Evolutionary conservation across 2,329 filamentous ascomycete species (phyloP).

Genomic region (Beauveria scarabaeidicola): DNA sequence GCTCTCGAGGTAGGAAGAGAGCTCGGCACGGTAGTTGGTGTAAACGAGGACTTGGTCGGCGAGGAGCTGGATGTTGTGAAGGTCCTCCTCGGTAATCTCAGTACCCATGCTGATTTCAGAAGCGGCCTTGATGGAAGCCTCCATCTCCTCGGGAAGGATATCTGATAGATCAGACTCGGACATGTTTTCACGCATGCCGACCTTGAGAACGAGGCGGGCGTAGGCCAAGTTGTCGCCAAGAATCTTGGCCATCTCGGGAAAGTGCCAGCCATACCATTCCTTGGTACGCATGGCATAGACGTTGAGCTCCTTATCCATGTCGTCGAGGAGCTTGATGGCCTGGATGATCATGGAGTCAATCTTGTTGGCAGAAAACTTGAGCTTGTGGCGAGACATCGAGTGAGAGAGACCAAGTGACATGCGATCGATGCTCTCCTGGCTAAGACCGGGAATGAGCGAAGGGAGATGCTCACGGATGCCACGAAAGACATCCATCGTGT

Average conservation of each 20-base stretch:
- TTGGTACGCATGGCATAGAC: constrained; percentile 98
- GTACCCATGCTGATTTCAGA: constrained; percentile 98
- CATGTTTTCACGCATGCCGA: constrained; percentile 82
- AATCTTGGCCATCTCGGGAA: constrained; percentile 95
- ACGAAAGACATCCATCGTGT: constrained; percentile 74
- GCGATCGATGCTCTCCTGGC: constrained; percentile 77
- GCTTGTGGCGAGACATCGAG: constrained; percentile 91
- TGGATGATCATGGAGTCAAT: constrained; percentile 99
- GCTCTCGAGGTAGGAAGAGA: constrained; percentile 80
- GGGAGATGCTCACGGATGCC: constrained; percentile 86
- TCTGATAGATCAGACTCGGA: constrained; percentile 72
- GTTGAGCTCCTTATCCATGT: constrained; percentile 97
- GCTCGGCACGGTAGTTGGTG: constrained; percentile 80
- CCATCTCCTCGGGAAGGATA: constrained; percentile 91
- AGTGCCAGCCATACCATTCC: constrained; percentile 99
- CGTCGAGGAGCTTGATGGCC: constrained; percentile 86
- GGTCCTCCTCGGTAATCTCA: constrained; percentile 86
- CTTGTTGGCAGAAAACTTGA: constrained; percentile 98
- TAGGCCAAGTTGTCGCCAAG: constrained; percentile 96
- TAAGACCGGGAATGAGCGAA: constrained; percentile 81
- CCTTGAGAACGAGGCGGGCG: constrained; percentile 74
- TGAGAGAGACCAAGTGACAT: constrained; percentile 96
- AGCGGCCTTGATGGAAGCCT: constrained; percentile 81
- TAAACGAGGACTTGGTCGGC: constrained; percentile 91
- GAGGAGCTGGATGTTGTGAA: constrained; percentile 84